A percentile compares a stretch with the other conserved stretches of the same genome.
These are phyloP conservation scores for Aspergillus sp. DNA, from an alignment of 2,329 filamentous ascomycete genomes.

Conservation along the genomic window DNA sequence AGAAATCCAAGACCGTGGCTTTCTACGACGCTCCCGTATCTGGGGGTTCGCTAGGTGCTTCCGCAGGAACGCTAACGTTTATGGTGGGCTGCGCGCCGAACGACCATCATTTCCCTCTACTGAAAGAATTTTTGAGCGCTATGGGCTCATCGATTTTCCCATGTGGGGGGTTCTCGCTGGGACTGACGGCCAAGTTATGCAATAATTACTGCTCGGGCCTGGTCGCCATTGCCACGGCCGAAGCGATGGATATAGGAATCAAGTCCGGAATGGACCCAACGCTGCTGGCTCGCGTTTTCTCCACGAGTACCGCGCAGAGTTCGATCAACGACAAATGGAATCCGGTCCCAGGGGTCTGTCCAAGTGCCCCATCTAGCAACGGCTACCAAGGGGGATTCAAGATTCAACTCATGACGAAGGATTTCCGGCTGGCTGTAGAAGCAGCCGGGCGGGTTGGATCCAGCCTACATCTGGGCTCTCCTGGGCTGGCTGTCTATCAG, in stretches of 20 bases:
- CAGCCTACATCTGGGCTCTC: conserved; percentile 41
- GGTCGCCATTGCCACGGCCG: conserved; percentile 49
- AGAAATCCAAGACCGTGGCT: conserved; percentile 28
- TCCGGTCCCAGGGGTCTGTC: conserved; percentile 43
- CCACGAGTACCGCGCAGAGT: conserved; percentile 44
- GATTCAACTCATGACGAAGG: conserved; percentile 52
- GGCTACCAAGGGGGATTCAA: conserved; percentile 49
- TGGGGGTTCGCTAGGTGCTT: conserved; percentile 45
- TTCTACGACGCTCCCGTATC: conserved; percentile 49
- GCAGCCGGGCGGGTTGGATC: conserved; percentile 46
- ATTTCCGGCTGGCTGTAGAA: conserved; percentile 47
- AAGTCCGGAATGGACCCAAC: conserved; percentile 46
- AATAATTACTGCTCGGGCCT: conserved; percentile 54
- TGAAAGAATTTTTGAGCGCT: conserved; percentile 38
- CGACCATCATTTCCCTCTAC: conserved; percentile 34
- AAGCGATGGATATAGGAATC: conserved; percentile 55
- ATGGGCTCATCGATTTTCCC: conserved; percentile 49
- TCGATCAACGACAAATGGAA: conserved; percentile 44
- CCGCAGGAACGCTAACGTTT: conserved; percentile 44
- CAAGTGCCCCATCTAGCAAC: conserved; percentile 39
- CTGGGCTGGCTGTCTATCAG: conserved; percentile 44
- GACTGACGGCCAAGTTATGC: conserved; percentile 50
- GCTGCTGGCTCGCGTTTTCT: conserved; percentile 44
- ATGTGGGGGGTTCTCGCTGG: conserved; percentile 48
- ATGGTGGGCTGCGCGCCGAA: conserved; percentile 40